Base-by-base conservation (phyloP, 176 grass and related monocot genomes). In the Rhynchospora tenuis region DNA sequence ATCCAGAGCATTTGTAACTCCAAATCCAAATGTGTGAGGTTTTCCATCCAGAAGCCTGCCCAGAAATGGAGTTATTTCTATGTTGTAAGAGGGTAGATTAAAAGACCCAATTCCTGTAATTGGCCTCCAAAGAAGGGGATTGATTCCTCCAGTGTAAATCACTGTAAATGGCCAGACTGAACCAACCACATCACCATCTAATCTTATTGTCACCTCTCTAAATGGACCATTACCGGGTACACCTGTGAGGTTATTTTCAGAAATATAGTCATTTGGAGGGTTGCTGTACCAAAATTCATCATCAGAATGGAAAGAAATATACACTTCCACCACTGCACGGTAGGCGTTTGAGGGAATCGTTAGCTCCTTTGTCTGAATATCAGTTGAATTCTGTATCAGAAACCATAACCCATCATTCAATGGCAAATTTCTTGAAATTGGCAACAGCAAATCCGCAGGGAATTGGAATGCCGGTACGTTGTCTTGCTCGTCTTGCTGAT, bases 71-170 rank as follows among this genome's bases (percentile, higher is more conserved):
- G 94, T 97, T 70, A 97, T 84, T 88, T 97, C 94, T 76, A 97
- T 86, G 56, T 91, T 73, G 63, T 97, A 97, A 8, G 92, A 87
- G 9, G 94, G 94, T 26, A 97, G 82, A 63, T 48, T 86, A 88
- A 97, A 97, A 67, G 94, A 94, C 8, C 94, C 90, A 83, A 97
- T 94, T 60, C 87, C 92, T 1, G 85, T 85, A 85, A 97, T 92
- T 47, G 92, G 94, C 8, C 66, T 87, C 94, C 94, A 97, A 14
- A 97, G 88, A 15, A 92, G 29, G 3, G 92, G 81, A 76, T 83
- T 88, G 12, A 97, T 23, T 14, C 92, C 94, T 1, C 94, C 94
- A 0, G 94, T 97, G 81, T 92, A 92, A 27, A 97, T 83, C 27
- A 97, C 92, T 0, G 94, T 93, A 82, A 94, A 97, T 47, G 94